Evolutionary conservation across 169 alveolate species (phyloP), one percentile per base, ranked within the genome.

Genomic region (Plasmodium malariae): DNA sequence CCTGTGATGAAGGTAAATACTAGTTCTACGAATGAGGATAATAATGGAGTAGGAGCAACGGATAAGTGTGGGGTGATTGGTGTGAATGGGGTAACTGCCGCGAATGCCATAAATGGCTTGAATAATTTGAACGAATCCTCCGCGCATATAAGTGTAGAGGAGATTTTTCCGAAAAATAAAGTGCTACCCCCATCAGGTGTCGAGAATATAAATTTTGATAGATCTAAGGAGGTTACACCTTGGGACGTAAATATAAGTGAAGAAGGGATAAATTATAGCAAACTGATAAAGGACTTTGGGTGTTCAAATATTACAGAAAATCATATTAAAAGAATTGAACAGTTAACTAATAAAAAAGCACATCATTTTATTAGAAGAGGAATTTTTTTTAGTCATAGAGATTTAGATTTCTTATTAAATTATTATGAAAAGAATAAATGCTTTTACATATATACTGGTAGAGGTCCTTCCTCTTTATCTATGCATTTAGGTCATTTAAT

Each of bases 381-480:
- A 37, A 94, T 99, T 19, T 99, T 98, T 97, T 98, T 99, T 93
- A 97, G 99, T 21, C 99, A 99, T 91, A 95, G 99, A 55, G 99
- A 98, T 67, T 93, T 99, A 54, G 99, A 98, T 74, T 80, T 94
- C 49, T 94, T 98, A 36, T 96, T 98, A 55, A 97, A 97, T 78
- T 93, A 96, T 48, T 96, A 96, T 88, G 99, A 97, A 93, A 92
- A 96, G 85, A 98, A 99, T 7, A 95, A 92, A 62, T 97, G 97
- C 12, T 98, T 99, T 94, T 98, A 97, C 93, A 90, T 98, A 54
- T 98, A 98, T 93, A 98, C 99, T 1, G 99, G 99, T 17, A 93
- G 99, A 74, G 99, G 99, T 19, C 99, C 99, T 2, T 97, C 99
- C 28, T 95, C 99, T n/a, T 99, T 97, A n/a, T 95, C 99, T 5